These are phyloP conservation scores for Butyriboletus appendiculatus DNA, from an alignment of 1,284 basidiomycete species.

Conservation along the genomic window DNA sequence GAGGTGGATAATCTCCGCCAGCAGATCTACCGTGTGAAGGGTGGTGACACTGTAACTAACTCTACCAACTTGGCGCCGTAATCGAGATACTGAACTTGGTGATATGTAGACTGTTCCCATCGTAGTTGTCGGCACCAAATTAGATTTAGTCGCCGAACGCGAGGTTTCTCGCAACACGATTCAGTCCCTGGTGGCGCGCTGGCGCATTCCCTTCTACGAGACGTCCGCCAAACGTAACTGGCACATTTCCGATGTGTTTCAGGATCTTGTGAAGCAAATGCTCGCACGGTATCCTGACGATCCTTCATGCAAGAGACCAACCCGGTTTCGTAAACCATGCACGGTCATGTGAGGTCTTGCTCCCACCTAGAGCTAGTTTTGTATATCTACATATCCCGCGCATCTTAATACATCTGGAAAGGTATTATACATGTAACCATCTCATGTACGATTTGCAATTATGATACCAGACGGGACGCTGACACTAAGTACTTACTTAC, in stretches of 20 bases:
- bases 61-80: not conserved
- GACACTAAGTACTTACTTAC: no score
- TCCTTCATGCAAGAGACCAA: slow-evolving; percentile 39
- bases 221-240: slow-evolving; percentile 82
- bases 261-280: slow-evolving; percentile 79
- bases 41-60: slow-evolving; percentile 55
- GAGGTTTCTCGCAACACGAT: slow-evolving; percentile 74
- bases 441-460: slow-evolving; percentile 11
- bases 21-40: slow-evolving; percentile 80
- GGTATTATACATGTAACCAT: slow-evolving; percentile 10
- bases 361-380: slow-evolving; percentile 1
- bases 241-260: slow-evolving; percentile 79
- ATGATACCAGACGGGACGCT: slow-evolving; percentile 13
- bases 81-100: slow-evolving; percentile 9
- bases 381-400: slow-evolving; percentile 8
- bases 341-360: slow-evolving; percentile 54
- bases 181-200: slow-evolving; percentile 61
- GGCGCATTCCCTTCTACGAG: slow-evolving; percentile 83
- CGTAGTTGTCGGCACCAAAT: slow-evolving; percentile 87
- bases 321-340: slow-evolving; percentile 43
- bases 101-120: slow-evolving; percentile 64
- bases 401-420: slow-evolving; percentile 1
- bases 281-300: slow-evolving; percentile 59
- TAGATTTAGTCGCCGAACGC: slow-evolving; percentile 80
- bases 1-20: slow-evolving; percentile 80